Evolutionary conservation across 2,329 filamentous ascomycete species (phyloP), one percentile per base, ranked within the genome.

Genomic region (Aspergillus bombycis): DNA sequence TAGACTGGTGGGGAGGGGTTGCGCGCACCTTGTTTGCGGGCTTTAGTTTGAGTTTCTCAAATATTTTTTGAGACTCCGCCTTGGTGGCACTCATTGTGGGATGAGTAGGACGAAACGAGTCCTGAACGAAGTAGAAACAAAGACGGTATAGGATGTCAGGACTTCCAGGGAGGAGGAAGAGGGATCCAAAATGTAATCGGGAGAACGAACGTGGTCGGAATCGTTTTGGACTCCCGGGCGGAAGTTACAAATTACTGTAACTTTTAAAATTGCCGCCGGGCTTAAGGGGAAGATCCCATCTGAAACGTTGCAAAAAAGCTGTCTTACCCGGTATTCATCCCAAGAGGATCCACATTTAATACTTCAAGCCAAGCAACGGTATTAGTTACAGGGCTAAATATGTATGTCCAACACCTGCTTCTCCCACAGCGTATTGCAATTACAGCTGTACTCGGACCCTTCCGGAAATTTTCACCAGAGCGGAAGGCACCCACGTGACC

Each of bases 1-100:
- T 58, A 55, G 65, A 58, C 61, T 62, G 61, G 60, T 64, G 70
- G 63, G 67, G 72, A 69, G 72, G 73, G 71, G 67, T 65, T 63
- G 68, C 68, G 71, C 84, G 74, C 81, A 95, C 94, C 87, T 96
- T 97, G 84, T 99, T 99, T 65, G 94, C 93, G 65, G 90, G 88
- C 84, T 97, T 97, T 63, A 89, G 86, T 86, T 96, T 97, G 78
- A 98, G 84, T 84, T 97, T 97, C 84, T 96, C 92, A 82, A 99
- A 99, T 80, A 99, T 92, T 83, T 94, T 94, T 79, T 94, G 91
- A 81, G 94, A 97, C 84, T 98, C 89, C 78, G 93, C 88, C 85
- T 98, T 99, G 59, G 92, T 90, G 77, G 95, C 95, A 78, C 84
- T 84, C 86, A 88, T 88, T 57, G 64, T 79, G 74, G 59, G 58